Percentiles rank a stretch among this genome's conserved stretches.
Evolutionary conservation across 176 grass and related monocot species (phyloP).

Genomic region (Zoysia japonica): DNA sequence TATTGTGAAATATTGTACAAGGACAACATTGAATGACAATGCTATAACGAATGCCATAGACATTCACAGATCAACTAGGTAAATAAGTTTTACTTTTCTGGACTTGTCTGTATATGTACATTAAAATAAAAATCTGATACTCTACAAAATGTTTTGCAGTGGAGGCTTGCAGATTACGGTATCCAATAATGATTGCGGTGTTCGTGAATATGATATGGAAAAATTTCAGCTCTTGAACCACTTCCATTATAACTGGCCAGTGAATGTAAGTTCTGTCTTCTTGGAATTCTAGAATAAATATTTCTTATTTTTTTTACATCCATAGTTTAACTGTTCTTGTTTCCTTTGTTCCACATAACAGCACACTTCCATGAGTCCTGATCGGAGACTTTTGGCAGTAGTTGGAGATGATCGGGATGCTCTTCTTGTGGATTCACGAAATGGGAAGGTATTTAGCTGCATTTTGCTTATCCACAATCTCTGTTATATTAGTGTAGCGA

Average conservation of each 20-base stretch:
- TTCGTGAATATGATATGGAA: conserved; percentile 85
- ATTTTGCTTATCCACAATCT: not conserved
- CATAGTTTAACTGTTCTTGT: conserved; percentile 14
- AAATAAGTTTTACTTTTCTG: conserved; percentile 8
- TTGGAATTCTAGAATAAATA: not conserved
- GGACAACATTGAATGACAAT: conserved; percentile 85
- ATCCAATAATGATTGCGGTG: conserved; percentile 84
- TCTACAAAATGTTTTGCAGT: conserved; percentile 46
- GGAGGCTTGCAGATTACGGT: conserved; percentile 69
- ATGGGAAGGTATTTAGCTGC: conserved; percentile 65
- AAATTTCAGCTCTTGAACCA: conserved; percentile 81
- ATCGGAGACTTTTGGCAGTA: conserved; percentile 62
- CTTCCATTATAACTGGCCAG: conserved; percentile 79
- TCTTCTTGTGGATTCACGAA: conserved; percentile 74
- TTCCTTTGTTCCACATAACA: conserved; percentile 29
- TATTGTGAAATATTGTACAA: conserved; percentile 72
- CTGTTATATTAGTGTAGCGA: not conserved
- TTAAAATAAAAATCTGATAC: conserved; percentile 36
- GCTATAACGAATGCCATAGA: conserved; percentile 94
- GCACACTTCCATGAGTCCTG: conserved; percentile 83
- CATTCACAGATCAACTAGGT: conserved; percentile 73
- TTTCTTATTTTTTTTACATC: conserved; percentile 1
- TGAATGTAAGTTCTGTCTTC: conserved; percentile 70
- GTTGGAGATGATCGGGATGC: conserved; percentile 68
- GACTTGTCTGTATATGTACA: conserved; percentile 6